Base-by-base conservation (phyloP, 139 green algal genomes). In the Asterochloris sp. region DNA sequence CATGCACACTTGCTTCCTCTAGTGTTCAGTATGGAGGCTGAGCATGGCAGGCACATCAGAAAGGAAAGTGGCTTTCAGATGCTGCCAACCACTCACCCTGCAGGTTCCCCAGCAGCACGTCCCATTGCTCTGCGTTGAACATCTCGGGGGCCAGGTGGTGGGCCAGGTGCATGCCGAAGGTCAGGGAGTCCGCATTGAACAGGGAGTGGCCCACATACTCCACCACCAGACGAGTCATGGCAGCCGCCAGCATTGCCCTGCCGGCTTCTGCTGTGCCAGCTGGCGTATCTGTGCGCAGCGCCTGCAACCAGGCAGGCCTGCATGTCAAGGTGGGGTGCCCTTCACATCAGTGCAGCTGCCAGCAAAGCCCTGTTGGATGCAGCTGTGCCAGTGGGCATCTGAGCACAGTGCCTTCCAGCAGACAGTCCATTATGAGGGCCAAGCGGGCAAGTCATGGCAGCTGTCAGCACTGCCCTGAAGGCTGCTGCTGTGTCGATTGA, bases 141-240 rank as follows among this genome's bases (percentile, higher is more conserved):
- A 88, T 78, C 27, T 86, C 81, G 10, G 87, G 83, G 61, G 82
- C 67, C 64, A 94, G 69, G 83, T 85, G 66, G 73, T 88, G 82
- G 21, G 87, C 88, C 66, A 93, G 83, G 88, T 96, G 93, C 89
- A 96, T 92, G 24, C 80, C 91, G 67, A 96, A 92, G 0, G 89
- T 93, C 62, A 97, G 89, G 16, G 89, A 86, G 85, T 97, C 91
- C 14, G 69, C 74, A 77, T 95, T 97, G 88, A 96, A 95, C 17
- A 97, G 89, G 17, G 86, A 86, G 62, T 90, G 87, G n/a, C 79
- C 82, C 47, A 93, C 89, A 78, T 92, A 86, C 21, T 78, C 77
- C n/a, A 92, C 89, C 61, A 95, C 84, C 71, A 94, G 82, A 80
- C 90, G 54, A 28, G 89, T 63, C 62, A 97, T 87, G 54, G 83